Evolutionary conservation across 805 yeast genomes (phyloP).

Genomic region (Maudiozyma barnettii): DNA sequence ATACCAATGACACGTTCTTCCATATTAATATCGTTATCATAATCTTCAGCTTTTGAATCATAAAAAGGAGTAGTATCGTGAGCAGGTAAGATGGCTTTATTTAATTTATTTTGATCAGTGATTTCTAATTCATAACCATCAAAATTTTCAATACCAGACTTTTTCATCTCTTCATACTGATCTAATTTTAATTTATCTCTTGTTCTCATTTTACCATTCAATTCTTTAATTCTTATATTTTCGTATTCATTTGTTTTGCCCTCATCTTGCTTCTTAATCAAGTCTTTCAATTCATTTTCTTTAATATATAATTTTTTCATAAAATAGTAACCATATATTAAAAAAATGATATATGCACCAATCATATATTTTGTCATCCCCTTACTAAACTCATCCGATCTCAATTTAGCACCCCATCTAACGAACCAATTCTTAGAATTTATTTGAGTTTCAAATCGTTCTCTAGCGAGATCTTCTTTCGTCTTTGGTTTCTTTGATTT

Average conservation of each 20-base stretch:
- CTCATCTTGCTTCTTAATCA: constrained; percentile 32
- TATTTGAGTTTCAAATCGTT: constrained; percentile 27
- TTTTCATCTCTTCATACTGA: constrained; percentile 47
- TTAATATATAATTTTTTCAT: constrained; percentile 58
- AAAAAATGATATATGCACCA: constrained; percentile 47
- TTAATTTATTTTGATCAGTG: constrained; percentile 26
- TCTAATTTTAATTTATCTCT: constrained; percentile 52
- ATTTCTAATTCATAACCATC: constrained; percentile 25
- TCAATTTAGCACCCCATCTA: constrained; percentile 45
- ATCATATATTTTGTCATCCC: constrained; percentile 55
- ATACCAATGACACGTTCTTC: constrained; percentile 38
- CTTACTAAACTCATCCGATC: constrained; percentile 50
- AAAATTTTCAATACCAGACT: constrained; percentile 27
- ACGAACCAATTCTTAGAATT: constrained; percentile 30
- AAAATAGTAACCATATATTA: constrained; percentile 51
- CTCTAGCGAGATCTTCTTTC: constrained; percentile 27
- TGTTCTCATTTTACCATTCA: constrained; percentile 51
- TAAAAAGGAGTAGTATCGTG: constrained; percentile 76
- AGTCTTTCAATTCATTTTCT: constrained; percentile 47
- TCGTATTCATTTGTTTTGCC: constrained; percentile 49
- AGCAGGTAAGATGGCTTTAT: constrained; percentile 47
- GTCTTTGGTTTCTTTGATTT: constrained; percentile 14
- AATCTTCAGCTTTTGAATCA: constrained; percentile 66
- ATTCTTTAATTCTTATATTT: constrained; percentile 47
- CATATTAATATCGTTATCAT: constrained; percentile 67